Evolutionary conservation across 106 monocot species (phyloP).

Genomic region (Dioscorea alata): DNA sequence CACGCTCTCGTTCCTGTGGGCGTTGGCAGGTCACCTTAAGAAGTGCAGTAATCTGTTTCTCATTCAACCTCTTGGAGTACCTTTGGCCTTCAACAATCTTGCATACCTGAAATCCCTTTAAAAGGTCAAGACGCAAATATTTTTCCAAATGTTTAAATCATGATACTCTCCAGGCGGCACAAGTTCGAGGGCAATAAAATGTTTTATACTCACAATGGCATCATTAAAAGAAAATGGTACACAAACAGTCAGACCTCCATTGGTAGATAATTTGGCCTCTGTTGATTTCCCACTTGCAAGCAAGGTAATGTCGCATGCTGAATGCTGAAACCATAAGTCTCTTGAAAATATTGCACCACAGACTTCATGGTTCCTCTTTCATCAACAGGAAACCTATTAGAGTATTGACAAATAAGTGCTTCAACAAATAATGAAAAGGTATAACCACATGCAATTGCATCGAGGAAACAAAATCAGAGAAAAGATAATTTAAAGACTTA

Average conservation of each 20-base stretch:
- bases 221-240: not conserved
- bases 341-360: slow-evolving; percentile 80
- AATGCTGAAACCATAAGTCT: slow-evolving; percentile 77
- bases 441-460: not conserved
- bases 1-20: slow-evolving; percentile 58
- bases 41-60: slow-evolving; percentile 88
- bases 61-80: slow-evolving; percentile 95
- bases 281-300: slow-evolving; percentile 89
- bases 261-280: slow-evolving; percentile 93
- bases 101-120: slow-evolving; percentile 50
- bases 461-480: not conserved
- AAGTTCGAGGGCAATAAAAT: no score
- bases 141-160: not conserved
- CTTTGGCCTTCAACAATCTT: slow-evolving; percentile 96
- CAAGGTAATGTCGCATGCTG: slow-evolving; percentile 77
- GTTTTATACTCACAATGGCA: not conserved
- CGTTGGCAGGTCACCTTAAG: slow-evolving; percentile 91
- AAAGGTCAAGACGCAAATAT: not conserved
- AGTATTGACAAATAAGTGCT: not conserved
- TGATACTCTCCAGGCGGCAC: no score
- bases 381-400: slow-evolving; percentile 69
- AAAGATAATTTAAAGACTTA: not conserved
- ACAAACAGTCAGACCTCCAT: slow-evolving; percentile 60
- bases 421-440: no score
- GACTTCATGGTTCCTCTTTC: slow-evolving; percentile 76